Conservation (phyloP, 2,329 filamentous ascomycete species). For the Microdochium bolleyi region DNA sequence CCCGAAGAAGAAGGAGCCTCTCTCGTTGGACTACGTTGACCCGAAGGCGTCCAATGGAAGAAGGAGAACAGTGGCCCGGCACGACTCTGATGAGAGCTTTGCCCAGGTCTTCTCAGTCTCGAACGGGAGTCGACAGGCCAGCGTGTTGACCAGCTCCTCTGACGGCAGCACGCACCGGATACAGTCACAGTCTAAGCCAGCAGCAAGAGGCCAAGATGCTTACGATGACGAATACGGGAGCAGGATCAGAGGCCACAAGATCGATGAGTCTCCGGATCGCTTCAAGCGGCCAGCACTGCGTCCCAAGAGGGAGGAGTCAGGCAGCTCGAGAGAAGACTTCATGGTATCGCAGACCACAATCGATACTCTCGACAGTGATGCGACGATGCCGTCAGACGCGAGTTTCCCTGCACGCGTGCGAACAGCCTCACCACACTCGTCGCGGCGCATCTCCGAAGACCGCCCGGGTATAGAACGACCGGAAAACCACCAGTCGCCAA, state of each 20-base stretch:
- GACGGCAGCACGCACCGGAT: constrained; percentile 13
- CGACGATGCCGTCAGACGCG: constrained; percentile 4
- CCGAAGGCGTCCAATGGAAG: constrained; percentile 20
- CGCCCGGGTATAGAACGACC: constrained; percentile 11
- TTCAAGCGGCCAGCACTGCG: constrained; percentile 6
- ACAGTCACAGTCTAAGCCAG: constrained; percentile 3
- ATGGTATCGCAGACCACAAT: constrained; percentile 20
- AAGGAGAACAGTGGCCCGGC: constrained; percentile 25
- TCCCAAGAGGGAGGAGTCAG: constrained; percentile 14
- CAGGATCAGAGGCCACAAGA: constrained; percentile 32
- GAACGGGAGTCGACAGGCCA: constrained; percentile 33
- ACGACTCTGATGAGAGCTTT: constrained; percentile 53
- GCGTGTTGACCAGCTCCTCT: constrained; percentile 27
- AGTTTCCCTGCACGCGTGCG: constrained; percentile 4
- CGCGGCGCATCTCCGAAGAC: constrained; percentile 3
- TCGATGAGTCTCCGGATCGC: constrained; percentile 18
- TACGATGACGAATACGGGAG: constrained; percentile 33
- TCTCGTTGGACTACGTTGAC: constrained; percentile 25
- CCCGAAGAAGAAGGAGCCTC: constrained; percentile 30
- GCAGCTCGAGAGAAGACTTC: constrained; percentile 16
- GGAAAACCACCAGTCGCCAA: constrained; percentile 28
- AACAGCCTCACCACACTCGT: not conserved
- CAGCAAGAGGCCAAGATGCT: constrained; percentile 11
- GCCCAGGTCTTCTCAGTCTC: constrained; percentile 52
- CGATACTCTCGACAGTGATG: constrained; percentile 17